Percentiles rank a stretch among this genome's conserved stretches.
Evolutionary conservation across 225 moss, liverwort and hornwort species (phyloP).

Genomic region (Pseudoscleropodium purum): DNA sequence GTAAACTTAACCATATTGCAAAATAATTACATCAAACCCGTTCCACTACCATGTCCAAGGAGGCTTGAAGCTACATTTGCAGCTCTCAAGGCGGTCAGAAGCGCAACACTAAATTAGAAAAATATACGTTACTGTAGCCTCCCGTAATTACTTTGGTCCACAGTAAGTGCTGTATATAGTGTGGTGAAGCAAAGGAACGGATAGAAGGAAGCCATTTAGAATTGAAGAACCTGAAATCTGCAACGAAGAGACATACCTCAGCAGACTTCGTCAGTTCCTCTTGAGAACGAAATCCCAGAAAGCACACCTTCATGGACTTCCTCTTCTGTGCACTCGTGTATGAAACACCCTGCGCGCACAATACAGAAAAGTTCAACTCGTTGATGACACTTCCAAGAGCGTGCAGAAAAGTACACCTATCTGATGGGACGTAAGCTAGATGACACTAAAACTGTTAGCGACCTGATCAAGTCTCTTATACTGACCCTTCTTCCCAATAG

Average conservation of each 20-base stretch:
- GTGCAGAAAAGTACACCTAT: neutral
- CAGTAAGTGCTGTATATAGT: neutral
- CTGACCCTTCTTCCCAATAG: too few relatives aligned
- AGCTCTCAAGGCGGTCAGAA: neutral
- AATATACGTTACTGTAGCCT: neutral
- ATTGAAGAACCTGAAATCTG: neutral
- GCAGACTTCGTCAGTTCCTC: conserved; percentile 62
- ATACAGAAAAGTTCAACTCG: neutral
- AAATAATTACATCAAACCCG: neutral
- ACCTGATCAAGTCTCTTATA: neutral
- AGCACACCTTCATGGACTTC: conserved; percentile 77
- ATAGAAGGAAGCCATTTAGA: neutral
- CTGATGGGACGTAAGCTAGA: neutral
- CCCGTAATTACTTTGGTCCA: neutral
- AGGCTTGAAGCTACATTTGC: neutral
- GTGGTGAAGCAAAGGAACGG: neutral
- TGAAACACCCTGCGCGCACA: conserved; percentile 43
- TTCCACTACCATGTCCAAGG: neutral
- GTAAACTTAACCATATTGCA: neutral
- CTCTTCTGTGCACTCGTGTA: conserved; percentile 89
- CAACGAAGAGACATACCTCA: conserved; percentile 35
- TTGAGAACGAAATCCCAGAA: conserved; percentile 71
- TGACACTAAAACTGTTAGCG: neutral
- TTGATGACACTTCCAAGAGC: neutral
- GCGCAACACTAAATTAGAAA: neutral